Base-by-base conservation (phyloP, 441 rosid genomes). In the Gossypium aridum region DNA sequence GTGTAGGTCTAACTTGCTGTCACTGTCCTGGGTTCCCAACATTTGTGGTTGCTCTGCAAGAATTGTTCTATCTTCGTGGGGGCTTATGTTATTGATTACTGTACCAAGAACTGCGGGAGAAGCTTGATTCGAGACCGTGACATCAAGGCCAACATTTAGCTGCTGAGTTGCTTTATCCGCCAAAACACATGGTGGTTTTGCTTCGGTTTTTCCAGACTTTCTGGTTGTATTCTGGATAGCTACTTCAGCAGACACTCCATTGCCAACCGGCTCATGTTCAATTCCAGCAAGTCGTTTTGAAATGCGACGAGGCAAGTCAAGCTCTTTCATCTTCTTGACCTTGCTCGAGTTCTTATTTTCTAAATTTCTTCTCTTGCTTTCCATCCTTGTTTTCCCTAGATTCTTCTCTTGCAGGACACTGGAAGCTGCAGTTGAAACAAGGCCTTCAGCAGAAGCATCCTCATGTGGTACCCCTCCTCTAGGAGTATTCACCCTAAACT, bases 231-330 rank as follows among this genome's bases (percentile, higher is more conserved):
- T 76, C 13, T 70, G 77, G 75, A 25, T 45, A 77, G 77, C 59
- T 56, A 43, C 78, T 55, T 37, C 78, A 51, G 55, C 53, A 25
- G 75, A 57, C 66, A 64, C 49, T 13, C 23, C 17, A 31, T 26
- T 20, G 12, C 47, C 63, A 57, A 64, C 77, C n/a, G 13, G 47
- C 78, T 66, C 75, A 62, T 81, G 80, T 76, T 84, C 82, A 72
- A 67, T 51, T 69, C 76, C 76, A 56, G 82, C 74, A 64, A 77
- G 82, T 45, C 80, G 81, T 53, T 70, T 81, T 49, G 87, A 82
- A 54, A 73, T 60, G 59, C 63, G 68, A 51, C 53, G 54, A 26
- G 86, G 81, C 72, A 79, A 65, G 76, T 51, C 76, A 76, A 76
- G 63, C 53, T 75, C 76, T 75, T 79, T 65, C 75, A 76, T 76